These are phyloP conservation scores for Sugiyamaella neomexicana DNA, from an alignment of 1,139 yeast species.

Conservation along the genomic window DNA sequence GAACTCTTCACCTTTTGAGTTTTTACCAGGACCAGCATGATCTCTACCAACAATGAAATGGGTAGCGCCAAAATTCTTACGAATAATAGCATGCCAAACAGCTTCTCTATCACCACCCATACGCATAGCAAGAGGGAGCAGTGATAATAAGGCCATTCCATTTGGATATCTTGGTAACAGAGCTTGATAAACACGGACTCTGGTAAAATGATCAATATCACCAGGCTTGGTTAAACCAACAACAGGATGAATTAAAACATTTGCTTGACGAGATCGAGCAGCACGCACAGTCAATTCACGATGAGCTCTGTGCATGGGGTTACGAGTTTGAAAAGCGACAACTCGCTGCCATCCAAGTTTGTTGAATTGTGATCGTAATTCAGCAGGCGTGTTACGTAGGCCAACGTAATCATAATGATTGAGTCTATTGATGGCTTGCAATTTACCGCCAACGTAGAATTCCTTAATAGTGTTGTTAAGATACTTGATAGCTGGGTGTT, in stretches of 20 bases:
- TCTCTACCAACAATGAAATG: constrained; percentile 98
- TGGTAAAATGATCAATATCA: constrained; percentile 95
- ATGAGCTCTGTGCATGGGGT: constrained; percentile 98
- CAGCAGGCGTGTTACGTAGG: constrained; percentile 85
- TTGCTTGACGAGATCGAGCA: constrained; percentile 74
- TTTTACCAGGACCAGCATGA: constrained; percentile 96
- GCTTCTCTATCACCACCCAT: constrained; percentile 99
- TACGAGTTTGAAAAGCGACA: constrained; percentile 97
- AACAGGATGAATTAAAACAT: constrained; percentile 90
- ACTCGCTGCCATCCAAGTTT: constrained; percentile 85
- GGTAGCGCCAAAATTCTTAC: constrained; percentile 95
- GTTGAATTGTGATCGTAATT: constrained; percentile 78
- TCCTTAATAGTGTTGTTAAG: constrained; percentile 76
- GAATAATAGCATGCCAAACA: constrained; percentile 95
- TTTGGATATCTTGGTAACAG: constrained; percentile 89
- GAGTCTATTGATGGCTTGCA: constrained; percentile 82
- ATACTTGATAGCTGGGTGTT: constrained; percentile 88
- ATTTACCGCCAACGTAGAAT: constrained; percentile 79
- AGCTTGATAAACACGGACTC: constrained; percentile 93
- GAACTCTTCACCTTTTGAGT: constrained; percentile 90
- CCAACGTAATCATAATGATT: constrained; percentile 89
- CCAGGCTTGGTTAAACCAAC: constrained; percentile 98
- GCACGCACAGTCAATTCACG: constrained; percentile 95
- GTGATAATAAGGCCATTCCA: constrained; percentile 86
- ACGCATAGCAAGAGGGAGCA: constrained; percentile 95